Conservation (phyloP, 805 yeast genomes). For the Trichomonascus vanleenenianus region DNA sequence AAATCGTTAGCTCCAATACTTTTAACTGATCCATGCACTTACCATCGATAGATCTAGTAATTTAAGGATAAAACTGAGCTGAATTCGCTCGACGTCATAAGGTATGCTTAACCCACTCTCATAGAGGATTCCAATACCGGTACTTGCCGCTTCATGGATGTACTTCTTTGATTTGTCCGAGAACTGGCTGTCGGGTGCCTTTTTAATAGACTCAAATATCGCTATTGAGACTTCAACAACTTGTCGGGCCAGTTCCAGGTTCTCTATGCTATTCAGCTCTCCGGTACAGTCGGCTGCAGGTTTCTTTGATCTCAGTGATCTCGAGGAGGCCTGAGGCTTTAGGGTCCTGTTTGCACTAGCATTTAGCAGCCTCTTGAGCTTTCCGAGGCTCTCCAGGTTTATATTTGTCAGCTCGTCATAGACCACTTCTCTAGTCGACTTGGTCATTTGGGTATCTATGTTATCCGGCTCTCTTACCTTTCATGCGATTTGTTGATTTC, state of each 20-base stretch:
- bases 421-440: too few species aligned
- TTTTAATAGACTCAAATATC: slow-evolving; percentile 1
- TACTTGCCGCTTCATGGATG: slow-evolving; percentile 2
- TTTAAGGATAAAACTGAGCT: slow-evolving; percentile 6
- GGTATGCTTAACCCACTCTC: background rate
- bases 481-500: too few species aligned
- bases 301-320: too few species aligned
- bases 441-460: too few species aligned
- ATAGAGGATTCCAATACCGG: slow-evolving; percentile 2
- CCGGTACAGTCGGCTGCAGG: too few species aligned
- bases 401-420: too few species aligned
- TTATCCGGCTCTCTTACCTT: too few species aligned
- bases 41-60: slow-evolving; percentile 9
- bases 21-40: background rate
- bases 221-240: background rate
- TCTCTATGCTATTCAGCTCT: background rate
- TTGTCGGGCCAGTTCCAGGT: slow-evolving; percentile 1
- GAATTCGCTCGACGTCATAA: slow-evolving; percentile 3
- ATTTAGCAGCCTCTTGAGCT: too few species aligned
- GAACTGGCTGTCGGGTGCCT: background rate
- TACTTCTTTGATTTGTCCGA: background rate
- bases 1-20: background rate
- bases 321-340: too few species aligned
- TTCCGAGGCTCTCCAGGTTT: too few species aligned
- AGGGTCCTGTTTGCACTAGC: too few species aligned